These are phyloP conservation scores for Epichloe brachyelytri DNA, from an alignment of 2,329 filamentous ascomycete genomes.

Conservation along the genomic window DNA sequence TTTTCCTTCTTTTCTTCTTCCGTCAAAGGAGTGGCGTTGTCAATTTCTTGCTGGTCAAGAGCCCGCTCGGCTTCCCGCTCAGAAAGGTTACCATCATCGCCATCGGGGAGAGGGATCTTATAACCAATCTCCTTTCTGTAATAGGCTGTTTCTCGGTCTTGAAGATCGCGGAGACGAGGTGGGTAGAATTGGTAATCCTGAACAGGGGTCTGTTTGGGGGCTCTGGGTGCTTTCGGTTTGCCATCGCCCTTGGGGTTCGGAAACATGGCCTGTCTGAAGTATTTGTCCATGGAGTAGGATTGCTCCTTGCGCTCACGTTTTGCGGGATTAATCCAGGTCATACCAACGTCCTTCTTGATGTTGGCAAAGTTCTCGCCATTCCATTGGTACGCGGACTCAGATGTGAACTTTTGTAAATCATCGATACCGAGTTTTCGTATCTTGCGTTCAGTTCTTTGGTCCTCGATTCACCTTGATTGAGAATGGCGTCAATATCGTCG, in stretches of 20 bases:
- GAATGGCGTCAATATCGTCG: conserved; percentile 80
- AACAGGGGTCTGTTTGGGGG: conserved; percentile 80
- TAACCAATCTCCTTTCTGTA: conserved; percentile 95
- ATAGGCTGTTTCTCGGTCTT: conserved; percentile 90
- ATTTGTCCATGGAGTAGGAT: conserved; percentile 97
- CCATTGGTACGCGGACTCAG: conserved; percentile 97
- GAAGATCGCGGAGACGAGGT: conserved; percentile 66
- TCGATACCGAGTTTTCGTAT: conserved; percentile 94
- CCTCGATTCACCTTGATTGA: conserved; percentile 74
- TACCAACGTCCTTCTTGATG: conserved; percentile 79
- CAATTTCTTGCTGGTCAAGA: conserved; percentile 81
- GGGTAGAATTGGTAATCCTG: conserved; percentile 99
- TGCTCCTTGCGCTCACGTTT: conserved; percentile 98
- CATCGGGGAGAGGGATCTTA: conserved; percentile 81
- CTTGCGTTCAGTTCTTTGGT: conserved; percentile 85
- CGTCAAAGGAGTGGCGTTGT: conserved; percentile 75
- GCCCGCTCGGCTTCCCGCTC: conserved; percentile 81
- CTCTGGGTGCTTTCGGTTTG: conserved; percentile 90
- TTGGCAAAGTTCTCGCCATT: conserved; percentile 93
- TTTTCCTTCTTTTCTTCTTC: conserved; percentile 87
- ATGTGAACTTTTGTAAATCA: conserved; percentile 94
- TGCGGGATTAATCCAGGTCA: conserved; percentile 95
- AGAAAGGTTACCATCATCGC: conserved; percentile 73
- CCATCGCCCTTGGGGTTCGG: conserved; percentile 69
- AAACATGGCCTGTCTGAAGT: conserved; percentile 84